Evolutionary conservation across 371 early-diverging fungal genomes (phyloP).

Genomic region (Mucor circinelloides): DNA sequence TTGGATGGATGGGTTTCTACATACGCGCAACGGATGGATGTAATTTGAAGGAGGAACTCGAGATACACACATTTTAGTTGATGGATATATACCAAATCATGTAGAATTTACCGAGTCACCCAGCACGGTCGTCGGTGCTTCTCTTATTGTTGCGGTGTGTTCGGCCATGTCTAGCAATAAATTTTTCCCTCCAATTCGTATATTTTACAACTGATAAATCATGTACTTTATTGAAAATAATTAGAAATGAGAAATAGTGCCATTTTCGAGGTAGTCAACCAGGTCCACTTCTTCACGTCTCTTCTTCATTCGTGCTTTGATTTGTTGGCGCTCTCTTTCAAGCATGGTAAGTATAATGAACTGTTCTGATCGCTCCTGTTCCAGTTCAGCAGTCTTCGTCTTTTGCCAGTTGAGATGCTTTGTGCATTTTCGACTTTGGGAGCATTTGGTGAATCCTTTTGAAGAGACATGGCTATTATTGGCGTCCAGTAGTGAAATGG

Average conservation of each 20-base stretch:
- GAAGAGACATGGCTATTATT: background rate
- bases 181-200: background rate
- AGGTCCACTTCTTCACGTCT: constrained; percentile 38
- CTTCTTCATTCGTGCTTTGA: constrained; percentile 46
- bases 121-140: background rate
- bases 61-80: constrained; percentile 1
- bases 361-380: constrained; percentile 51
- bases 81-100: background rate
- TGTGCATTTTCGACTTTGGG: constrained; percentile 37
- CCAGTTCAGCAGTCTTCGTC: constrained; percentile 52
- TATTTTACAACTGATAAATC: background rate
- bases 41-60: constrained; percentile 13
- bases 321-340: constrained; percentile 41
- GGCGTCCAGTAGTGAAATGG: background rate
- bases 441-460: constrained; percentile 26
- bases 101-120: background rate
- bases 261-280: constrained; percentile 34
- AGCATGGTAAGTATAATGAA: constrained; percentile 36
- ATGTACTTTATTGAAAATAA: background rate
- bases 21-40: constrained; percentile 20
- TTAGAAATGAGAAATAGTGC: constrained; percentile 35
- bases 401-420: constrained; percentile 57
- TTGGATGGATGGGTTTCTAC: background rate
- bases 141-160: background rate
- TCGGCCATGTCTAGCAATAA: background rate